Conservation (phyloP, 805 yeast genomes). For the Saturnispora sanitii region DNA sequence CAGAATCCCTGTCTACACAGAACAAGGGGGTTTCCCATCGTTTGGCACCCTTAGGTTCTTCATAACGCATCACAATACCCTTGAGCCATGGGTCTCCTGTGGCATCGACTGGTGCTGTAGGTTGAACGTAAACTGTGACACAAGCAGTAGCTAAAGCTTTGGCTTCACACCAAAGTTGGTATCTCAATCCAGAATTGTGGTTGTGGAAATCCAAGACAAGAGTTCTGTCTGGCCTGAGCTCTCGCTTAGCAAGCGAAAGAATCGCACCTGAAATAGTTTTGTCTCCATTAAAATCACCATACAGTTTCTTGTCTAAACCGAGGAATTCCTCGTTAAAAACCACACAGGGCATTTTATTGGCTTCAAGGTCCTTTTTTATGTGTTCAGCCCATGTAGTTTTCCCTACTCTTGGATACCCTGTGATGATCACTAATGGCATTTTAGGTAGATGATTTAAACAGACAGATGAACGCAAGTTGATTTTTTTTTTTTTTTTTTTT, state of each 20-base stretch:
- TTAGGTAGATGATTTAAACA: background rate
- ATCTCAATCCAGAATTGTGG: conserved; percentile 91
- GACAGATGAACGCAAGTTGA: background rate
- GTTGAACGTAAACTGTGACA: conserved; percentile 71
- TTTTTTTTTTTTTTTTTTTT: background rate
- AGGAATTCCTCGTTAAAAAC: conserved; percentile 71
- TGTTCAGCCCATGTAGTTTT: conserved; percentile 65
- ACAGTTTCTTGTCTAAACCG: conserved; percentile 59
- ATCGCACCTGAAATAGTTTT: conserved; percentile 77
- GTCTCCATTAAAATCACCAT: conserved; percentile 65
- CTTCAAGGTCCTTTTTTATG: conserved; percentile 43
- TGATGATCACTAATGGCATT: conserved; percentile 79
- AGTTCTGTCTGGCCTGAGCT: conserved; percentile 53
- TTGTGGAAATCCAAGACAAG: conserved; percentile 81
- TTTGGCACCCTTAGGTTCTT: conserved; percentile 79
- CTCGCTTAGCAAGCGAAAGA: conserved; percentile 82
- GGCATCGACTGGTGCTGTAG: conserved; percentile 23
- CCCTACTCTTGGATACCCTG: conserved; percentile 84
- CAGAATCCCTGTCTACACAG: conserved; percentile 49
- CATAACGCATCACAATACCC: conserved; percentile 75
- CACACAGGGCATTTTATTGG: conserved; percentile 49
- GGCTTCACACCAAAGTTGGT: conserved; percentile 90
- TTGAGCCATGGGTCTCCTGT: conserved; percentile 46
- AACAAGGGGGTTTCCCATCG: conserved; percentile 95
- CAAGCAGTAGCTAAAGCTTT: conserved; percentile 74